Evolutionary conservation across 1,139 yeast species (phyloP).

Genomic region (Pichia sp.): DNA sequence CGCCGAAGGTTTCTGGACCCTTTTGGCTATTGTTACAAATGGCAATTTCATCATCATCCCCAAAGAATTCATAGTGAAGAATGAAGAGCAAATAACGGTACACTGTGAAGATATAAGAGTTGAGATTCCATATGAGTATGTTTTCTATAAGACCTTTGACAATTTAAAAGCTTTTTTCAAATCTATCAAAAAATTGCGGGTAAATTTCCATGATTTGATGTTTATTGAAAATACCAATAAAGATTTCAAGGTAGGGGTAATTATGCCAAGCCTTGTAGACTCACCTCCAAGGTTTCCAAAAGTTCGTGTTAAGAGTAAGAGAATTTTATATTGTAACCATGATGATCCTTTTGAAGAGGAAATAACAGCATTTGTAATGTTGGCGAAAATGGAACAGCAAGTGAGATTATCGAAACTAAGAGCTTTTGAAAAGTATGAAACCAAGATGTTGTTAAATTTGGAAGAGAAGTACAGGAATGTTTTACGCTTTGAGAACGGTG

Average conservation of each 20-base stretch:
- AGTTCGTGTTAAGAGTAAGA: slow-evolving; percentile 46
- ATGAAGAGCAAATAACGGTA: slow-evolving; percentile 15
- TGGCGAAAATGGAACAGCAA: slow-evolving; percentile 69
- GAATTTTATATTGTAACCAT: slow-evolving; percentile 52
- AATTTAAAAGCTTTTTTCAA: slow-evolving; percentile 56
- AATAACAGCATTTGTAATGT: slow-evolving; percentile 62
- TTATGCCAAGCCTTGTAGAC: slow-evolving; percentile 34
- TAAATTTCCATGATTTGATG: slow-evolving; percentile 39
- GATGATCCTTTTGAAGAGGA: slow-evolving; percentile 91
- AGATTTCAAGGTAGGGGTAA: slow-evolving; percentile 24
- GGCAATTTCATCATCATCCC: slow-evolving; percentile 17
- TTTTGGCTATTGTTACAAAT: slow-evolving; percentile 24
- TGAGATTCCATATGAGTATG: slow-evolving; percentile 33
- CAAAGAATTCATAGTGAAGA: slow-evolving; percentile 8
- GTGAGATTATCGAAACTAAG: slow-evolving; percentile 55
- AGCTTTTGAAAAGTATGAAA: slow-evolving; percentile 41
- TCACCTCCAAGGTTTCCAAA: slow-evolving; percentile 43
- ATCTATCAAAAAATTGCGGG: slow-evolving; percentile 50
- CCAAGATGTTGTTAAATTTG: slow-evolving; percentile 32
- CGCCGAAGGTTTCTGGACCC: slow-evolving; percentile 26
- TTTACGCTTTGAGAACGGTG: slow-evolving; percentile 14
- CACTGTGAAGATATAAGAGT: slow-evolving; percentile 27
- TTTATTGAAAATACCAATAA: slow-evolving; percentile 35
- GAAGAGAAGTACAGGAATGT: slow-evolving; percentile 20
- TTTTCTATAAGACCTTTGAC: slow-evolving; percentile 55